These are phyloP conservation scores for Trichomonas tenax DNA, from an alignment of 208 protist species.

Conservation along the genomic window DNA sequence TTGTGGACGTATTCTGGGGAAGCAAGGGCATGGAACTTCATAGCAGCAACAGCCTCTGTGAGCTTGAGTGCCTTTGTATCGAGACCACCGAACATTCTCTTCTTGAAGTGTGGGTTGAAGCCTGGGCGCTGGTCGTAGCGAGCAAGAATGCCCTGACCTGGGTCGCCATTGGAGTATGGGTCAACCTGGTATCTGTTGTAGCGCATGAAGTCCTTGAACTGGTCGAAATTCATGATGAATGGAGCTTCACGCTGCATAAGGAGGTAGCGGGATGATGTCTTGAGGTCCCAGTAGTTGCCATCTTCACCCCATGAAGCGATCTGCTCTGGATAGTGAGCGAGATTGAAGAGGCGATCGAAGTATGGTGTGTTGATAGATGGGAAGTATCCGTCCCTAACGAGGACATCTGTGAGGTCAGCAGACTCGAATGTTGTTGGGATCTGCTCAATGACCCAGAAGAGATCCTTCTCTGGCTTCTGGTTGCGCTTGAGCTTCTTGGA, in stretches of 20 bases:
- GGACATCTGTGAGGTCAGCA: not conserved
- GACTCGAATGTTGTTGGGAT: not conserved
- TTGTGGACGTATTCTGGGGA: not conserved
- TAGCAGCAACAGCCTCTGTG: not conserved
- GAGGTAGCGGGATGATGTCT: not conserved
- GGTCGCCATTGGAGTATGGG: not conserved
- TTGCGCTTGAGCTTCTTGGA: not conserved
- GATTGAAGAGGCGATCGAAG: not conserved
- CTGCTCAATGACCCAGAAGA: slow-evolving; percentile 20
- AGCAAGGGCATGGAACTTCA: not conserved
- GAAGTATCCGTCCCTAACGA: not conserved
- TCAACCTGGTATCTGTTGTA: not conserved
- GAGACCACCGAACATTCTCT: not conserved
- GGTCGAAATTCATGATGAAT: not conserved
- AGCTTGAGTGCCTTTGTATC: not conserved
- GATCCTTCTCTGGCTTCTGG: not conserved
- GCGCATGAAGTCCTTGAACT: not conserved
- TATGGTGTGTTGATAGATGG: not conserved
- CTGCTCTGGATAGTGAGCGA: not conserved
- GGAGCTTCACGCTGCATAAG: not conserved
- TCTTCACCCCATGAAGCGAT: not conserved
- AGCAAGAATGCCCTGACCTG: not conserved
- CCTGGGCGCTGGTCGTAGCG: not conserved
- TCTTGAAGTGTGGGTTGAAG: not conserved
- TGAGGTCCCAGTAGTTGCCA: not conserved